Evolutionary conservation across 805 yeast genomes (phyloP).

Genomic region (Babjeviella inositovora): DNA sequence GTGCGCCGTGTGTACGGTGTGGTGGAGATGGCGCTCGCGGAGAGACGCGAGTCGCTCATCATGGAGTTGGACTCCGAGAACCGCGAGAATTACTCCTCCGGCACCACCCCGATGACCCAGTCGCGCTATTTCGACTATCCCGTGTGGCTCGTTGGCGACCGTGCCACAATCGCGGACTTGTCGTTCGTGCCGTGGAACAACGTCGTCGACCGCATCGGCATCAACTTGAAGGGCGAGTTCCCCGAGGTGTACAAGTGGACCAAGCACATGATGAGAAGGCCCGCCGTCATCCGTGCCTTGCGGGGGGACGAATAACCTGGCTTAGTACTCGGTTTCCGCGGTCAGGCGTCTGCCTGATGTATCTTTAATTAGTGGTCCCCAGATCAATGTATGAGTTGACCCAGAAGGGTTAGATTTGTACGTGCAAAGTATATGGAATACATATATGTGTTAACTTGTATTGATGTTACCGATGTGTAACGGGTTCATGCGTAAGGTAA

Average conservation of each 20-base stretch:
- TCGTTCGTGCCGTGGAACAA: conserved; percentile 96
- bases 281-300: conserved; percentile 77
- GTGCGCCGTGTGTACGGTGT: conserved; percentile 90
- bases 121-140: conserved; percentile 84
- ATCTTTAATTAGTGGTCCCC: too few species aligned
- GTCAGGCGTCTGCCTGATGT: too few species aligned
- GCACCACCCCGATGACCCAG: conserved; percentile 75
- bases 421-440: too few species aligned
- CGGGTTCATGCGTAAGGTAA: too few species aligned
- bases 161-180: conserved; percentile 73
- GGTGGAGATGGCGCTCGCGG: conserved; percentile 88
- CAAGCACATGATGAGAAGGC: conserved; percentile 86
- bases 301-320: conserved; percentile 35
- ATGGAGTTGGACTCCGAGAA: conserved; percentile 83
- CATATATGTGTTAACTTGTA: too few species aligned
- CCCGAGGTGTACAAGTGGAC: conserved; percentile 97
- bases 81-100: conserved; percentile 76
- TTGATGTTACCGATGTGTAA: too few species aligned
- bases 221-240: conserved; percentile 71
- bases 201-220: conserved; percentile 86
- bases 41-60: conserved; percentile 74
- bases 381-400: too few species aligned
- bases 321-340: too few species aligned
- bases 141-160: conserved; percentile 88
- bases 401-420: too few species aligned